These are phyloP conservation scores for Cephalotrichum gorgonifer DNA, from an alignment of 2,329 filamentous ascomycete species.

Conservation along the genomic window DNA sequence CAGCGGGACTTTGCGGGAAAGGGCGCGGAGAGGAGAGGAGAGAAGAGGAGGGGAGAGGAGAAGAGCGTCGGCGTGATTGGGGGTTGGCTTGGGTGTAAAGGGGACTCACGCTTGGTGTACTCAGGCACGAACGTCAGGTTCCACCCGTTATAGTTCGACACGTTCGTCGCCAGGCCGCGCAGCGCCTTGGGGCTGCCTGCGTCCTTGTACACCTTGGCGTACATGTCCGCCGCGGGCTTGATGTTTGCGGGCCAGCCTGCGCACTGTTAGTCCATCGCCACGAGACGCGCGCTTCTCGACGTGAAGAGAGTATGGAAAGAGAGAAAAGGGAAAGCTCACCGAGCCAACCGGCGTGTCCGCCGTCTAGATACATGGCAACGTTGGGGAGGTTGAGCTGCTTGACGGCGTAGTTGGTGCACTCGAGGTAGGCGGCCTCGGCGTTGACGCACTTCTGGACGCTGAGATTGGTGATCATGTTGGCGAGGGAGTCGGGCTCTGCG, in stretches of 20 bases:
- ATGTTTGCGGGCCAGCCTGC: slow-evolving; percentile 56
- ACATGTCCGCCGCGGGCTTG: slow-evolving; percentile 25
- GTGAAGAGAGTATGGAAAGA: too few relatives aligned
- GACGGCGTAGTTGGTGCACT: slow-evolving; percentile 44
- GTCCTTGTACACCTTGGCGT: slow-evolving; percentile 25
- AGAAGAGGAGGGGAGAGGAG: not conserved
- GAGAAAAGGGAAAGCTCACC: too few relatives aligned
- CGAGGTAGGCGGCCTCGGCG: slow-evolving; percentile 42
- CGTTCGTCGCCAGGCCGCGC: slow-evolving; percentile 27
- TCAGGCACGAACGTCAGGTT: slow-evolving; percentile 15
- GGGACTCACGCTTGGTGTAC: not conserved
- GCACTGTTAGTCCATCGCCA: too few relatives aligned
- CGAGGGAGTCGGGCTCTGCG: slow-evolving; percentile 51
- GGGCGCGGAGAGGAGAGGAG: not conserved
- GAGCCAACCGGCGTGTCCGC: slow-evolving; percentile 54
- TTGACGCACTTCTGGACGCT: slow-evolving; percentile 42
- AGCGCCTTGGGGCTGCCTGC: slow-evolving; percentile 25
- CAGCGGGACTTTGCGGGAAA: too few relatives aligned
- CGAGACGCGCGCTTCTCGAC: too few relatives aligned
- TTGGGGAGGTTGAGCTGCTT: slow-evolving; percentile 47
- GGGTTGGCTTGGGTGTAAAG: too few relatives aligned
- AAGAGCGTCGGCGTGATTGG: too few relatives aligned
- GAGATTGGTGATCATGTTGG: slow-evolving; percentile 52
- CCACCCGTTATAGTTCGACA: slow-evolving; percentile 29
- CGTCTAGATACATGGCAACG: slow-evolving; percentile 54